Evolutionary conservation across 106 monocot genomes (phyloP).

Genomic region (Dendrobium chrysotoxum): DNA sequence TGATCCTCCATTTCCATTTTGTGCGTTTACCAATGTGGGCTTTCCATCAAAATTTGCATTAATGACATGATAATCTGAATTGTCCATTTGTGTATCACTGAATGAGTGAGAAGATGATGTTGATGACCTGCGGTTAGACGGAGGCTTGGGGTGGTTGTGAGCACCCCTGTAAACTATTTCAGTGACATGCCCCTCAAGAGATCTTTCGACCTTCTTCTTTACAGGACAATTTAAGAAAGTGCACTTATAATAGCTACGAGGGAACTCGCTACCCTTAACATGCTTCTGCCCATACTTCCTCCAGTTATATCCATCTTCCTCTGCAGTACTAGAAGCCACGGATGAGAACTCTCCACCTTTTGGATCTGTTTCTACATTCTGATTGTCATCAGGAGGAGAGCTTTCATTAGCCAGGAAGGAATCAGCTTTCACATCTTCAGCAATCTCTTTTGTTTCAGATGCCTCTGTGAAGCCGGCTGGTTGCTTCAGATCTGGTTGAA

Average conservation of each 20-base stretch:
- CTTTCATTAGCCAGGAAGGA: slow-evolving; percentile 27
- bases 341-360: slow-evolving; percentile 40
- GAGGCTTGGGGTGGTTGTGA: slow-evolving; percentile 70
- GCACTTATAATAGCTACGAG: slow-evolving; percentile 93
- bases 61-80: slow-evolving; percentile 9
- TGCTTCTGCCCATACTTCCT: slow-evolving; percentile 94
- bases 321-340: slow-evolving; percentile 17
- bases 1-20: slow-evolving; percentile 15
- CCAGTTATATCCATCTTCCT: slow-evolving; percentile 93
- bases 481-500: slow-evolving; percentile 19
- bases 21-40: neutral
- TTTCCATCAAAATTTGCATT: neutral
- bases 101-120: neutral
- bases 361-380: slow-evolving; percentile 32
- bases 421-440: slow-evolving; percentile 25
- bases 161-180: slow-evolving; percentile 85
- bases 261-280: slow-evolving; percentile 84
- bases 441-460: slow-evolving; percentile 21
- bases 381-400: slow-evolving; percentile 37
- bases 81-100: slow-evolving; percentile 22
- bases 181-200: slow-evolving; percentile 57
- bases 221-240: slow-evolving; percentile 68
- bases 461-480: slow-evolving; percentile 2
- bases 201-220: slow-evolving; percentile 84
- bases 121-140: slow-evolving; percentile 28